Evolutionary conservation across 2,329 filamentous ascomycete species (phyloP).

Genomic region (Arthrinium phaeospermum): DNA sequence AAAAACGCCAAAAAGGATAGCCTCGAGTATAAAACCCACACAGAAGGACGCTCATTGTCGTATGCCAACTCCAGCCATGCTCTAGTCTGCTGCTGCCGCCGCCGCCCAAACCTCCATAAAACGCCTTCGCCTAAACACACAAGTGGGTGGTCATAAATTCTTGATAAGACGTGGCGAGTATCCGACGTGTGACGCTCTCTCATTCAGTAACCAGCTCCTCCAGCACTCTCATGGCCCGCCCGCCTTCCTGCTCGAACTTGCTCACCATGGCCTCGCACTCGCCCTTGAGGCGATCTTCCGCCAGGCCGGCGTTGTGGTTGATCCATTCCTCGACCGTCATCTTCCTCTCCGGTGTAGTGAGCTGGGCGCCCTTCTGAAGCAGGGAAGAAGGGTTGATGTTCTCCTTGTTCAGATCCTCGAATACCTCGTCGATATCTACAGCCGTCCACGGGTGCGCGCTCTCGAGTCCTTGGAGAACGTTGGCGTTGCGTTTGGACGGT

Average conservation of each 20-base stretch:
- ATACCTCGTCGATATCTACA: slow-evolving; percentile 76
- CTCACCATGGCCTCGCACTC: slow-evolving; percentile 86
- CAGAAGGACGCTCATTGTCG: not conserved
- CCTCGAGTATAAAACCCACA: not conserved
- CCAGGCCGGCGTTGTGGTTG: slow-evolving; percentile 76
- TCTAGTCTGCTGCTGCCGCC: not conserved
- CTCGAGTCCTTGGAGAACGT: slow-evolving; percentile 60
- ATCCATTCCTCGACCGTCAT: slow-evolving; percentile 98
- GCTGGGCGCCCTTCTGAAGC: slow-evolving; percentile 58
- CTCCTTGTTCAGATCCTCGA: slow-evolving; percentile 60
- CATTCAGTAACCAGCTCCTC: slow-evolving; percentile 70
- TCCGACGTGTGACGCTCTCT: not conserved
- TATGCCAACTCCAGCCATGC: not conserved
- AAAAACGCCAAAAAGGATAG: slow-evolving; percentile 1
- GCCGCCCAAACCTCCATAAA: not conserved
- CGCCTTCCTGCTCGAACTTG: slow-evolving; percentile 83
- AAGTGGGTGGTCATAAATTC: slow-evolving; percentile 5
- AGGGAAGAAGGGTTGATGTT: slow-evolving; percentile 50
- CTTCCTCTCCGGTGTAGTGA: slow-evolving; percentile 78
- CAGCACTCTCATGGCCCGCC: slow-evolving; percentile 75
- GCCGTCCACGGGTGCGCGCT: slow-evolving; percentile 71
- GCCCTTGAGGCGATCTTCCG: slow-evolving; percentile 77
- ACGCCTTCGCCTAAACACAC: slow-evolving; percentile 17
- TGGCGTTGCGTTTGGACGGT: slow-evolving; percentile 66
- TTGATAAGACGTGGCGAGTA: not conserved